Evolutionary conservation across 2,329 filamentous ascomycete species (phyloP).

Genomic region (Penicillium sclerotigenum): DNA sequence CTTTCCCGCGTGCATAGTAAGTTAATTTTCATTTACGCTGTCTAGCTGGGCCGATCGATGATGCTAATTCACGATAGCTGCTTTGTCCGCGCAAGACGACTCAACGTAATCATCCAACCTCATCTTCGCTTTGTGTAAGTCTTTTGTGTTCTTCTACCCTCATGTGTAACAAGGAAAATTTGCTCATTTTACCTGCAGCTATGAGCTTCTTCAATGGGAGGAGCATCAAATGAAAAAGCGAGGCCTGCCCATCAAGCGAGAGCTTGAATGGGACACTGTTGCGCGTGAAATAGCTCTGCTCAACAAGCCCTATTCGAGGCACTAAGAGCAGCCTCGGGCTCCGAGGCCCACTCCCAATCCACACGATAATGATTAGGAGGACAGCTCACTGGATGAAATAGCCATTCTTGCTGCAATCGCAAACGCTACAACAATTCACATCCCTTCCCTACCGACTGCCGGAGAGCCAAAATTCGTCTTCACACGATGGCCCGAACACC

Average conservation of each 20-base stretch:
- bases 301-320: conserved; percentile 86
- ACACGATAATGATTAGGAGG: not conserved
- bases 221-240: conserved; percentile 63
- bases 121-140: conserved; percentile 81
- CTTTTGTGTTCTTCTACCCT: not conserved
- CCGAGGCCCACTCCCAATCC: not conserved
- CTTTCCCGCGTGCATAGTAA: conserved; percentile 84
- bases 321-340: conserved; percentile 11
- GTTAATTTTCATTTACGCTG: conserved; percentile 24
- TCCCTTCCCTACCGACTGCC: not conserved
- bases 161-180: not conserved
- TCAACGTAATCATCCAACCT: conserved; percentile 98
- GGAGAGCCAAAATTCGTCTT: not conserved
- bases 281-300: conserved; percentile 88
- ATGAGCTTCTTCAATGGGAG: conserved; percentile 95
- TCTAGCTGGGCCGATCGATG: not conserved
- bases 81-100: conserved; percentile 83
- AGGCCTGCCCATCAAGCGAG: conserved; percentile 60
- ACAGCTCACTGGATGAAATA: not conserved
- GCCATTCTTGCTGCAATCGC: not conserved
- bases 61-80: conserved; percentile 51
- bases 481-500: not conserved
- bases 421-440: not conserved
- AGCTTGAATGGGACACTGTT: conserved; percentile 88
- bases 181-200: conserved; percentile 35